These are phyloP conservation scores for Lactarius tabidus DNA, from an alignment of 768 basidiomycete species.

Conservation along the genomic window DNA sequence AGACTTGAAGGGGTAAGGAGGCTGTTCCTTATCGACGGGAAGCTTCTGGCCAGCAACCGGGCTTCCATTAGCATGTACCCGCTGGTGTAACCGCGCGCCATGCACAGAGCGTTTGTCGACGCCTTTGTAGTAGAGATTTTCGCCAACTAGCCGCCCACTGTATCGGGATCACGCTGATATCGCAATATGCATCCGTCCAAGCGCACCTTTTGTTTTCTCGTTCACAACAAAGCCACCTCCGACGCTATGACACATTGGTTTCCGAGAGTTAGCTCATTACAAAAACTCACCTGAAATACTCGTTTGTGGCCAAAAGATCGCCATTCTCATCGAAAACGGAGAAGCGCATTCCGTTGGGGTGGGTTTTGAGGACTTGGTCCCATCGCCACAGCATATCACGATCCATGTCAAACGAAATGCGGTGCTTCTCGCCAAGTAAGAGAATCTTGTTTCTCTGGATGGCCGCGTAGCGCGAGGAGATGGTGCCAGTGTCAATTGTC, in stretches of 20 bases:
- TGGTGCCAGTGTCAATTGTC: slow-evolving; percentile 85
- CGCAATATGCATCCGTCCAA: background rate
- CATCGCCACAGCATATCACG: slow-evolving; percentile 91
- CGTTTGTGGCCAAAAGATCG: slow-evolving; percentile 86
- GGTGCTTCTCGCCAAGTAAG: slow-evolving; percentile 64
- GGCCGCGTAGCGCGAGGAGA: slow-evolving; percentile 66
- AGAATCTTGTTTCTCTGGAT: slow-evolving; percentile 66
- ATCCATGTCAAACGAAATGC: slow-evolving; percentile 84
- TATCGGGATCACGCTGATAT: background rate
- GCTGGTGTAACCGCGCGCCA: slow-evolving; percentile 71
- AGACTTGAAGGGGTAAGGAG: slow-evolving; percentile 80
- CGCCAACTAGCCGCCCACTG: slow-evolving; percentile 58
- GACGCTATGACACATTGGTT: slow-evolving; percentile 44
- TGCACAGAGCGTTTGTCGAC: slow-evolving; percentile 81
- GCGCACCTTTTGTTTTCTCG: slow-evolving; percentile 80
- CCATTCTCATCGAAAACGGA: slow-evolving; percentile 79
- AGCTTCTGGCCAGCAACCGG: background rate
- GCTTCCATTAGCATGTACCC: slow-evolving; percentile 35
- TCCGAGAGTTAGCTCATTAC: background rate
- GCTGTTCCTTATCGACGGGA: slow-evolving; percentile 45
- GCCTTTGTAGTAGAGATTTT: slow-evolving; percentile 93
- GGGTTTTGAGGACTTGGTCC: slow-evolving; percentile 84
- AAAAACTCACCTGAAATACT: slow-evolving; percentile 68
- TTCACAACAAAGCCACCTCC: slow-evolving; percentile 96
- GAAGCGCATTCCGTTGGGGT: slow-evolving; percentile 93